Base-by-base conservation (phyloP, 805 yeast genomes). In the Candida montana region DNA sequence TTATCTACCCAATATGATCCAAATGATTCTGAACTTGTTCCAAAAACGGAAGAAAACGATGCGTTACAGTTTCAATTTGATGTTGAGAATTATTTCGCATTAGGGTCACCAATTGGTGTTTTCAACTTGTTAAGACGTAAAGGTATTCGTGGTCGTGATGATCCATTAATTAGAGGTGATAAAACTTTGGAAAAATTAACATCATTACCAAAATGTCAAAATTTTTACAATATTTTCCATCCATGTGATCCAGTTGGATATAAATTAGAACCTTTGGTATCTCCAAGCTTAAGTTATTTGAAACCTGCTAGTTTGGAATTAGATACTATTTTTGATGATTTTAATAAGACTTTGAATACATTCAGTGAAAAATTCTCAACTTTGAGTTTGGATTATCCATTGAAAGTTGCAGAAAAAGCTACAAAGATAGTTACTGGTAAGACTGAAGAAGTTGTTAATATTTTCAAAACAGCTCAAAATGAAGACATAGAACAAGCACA, bases 241-340 rank as follows among this genome's bases (percentile, higher is more conserved):
- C 86, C 91, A 0, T 82, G 95, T 49, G 99, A 91, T 57, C 96
- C 97, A 1, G 81, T 93, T 31, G 90, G 91, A 0, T 88, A 90
- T 54, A 68, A 98, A 41, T 63, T 90, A 44, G 99, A 91, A 60
- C 99, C 99, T 2, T 64, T 91, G 43, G 72, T 90, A 5, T 68
- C 45, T 67, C 52, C 71, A 17, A 29, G 21, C 18, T 31, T 41
- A 13, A 37, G 32, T n/a, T 18, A 29, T 18, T 30, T 41, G 26
- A 41, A 41, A 34, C 45, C 45, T 15, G 40, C 33, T 8, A 31
- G 31, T 19, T 29, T 41, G n/a, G 33, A 28, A 15, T 28, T 39
- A 6, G 39, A 37, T 33, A 15, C 31, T 4, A 19, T 33, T 9
- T n/a, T 26, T 27, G 38, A 30, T 24, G 41, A 41, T 21, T 8